Percentiles rank a stretch among this genome's conserved stretches.
Conservation (phyloP, 148 eudicot species). For the Rhododendron kiyosumense region DNA sequence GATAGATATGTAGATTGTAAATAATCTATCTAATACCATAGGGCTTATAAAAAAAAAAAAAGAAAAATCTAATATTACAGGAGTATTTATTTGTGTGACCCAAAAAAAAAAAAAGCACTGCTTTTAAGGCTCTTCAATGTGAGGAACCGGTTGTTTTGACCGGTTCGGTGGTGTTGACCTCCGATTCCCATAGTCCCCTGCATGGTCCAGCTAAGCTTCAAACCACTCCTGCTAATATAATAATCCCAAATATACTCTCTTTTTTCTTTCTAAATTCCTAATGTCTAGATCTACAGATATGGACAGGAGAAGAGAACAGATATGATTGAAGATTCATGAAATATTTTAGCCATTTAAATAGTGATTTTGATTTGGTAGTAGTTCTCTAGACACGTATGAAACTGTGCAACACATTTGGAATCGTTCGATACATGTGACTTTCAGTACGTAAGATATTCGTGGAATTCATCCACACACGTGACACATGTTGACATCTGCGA, state of each 20-base stretch:
- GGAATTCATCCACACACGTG: not conserved
- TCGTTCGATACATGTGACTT: not conserved
- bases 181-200: conserved; percentile 12
- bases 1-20: too few species aligned
- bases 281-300: not conserved
- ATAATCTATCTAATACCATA: too few species aligned
- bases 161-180: conserved; percentile 12
- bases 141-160: not conserved
- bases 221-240: not conserved
- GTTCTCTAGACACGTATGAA: not conserved
- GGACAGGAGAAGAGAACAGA: not conserved
- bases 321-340: not conserved
- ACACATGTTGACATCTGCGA: not conserved
- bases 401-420: not conserved
- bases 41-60: too few species aligned
- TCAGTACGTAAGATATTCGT: not conserved
- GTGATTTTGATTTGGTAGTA: not conserved
- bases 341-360: not conserved
- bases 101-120: not conserved
- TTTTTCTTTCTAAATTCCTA: not conserved
- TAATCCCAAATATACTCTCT: not conserved
- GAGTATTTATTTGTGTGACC: too few species aligned
- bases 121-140: not conserved
- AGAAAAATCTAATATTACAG: too few species aligned
- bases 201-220: conserved; percentile 7